Evolutionary conservation across 495 filamentous ascomycete species (phyloP).

Genomic region (Trichocladium antarcticum): DNA sequence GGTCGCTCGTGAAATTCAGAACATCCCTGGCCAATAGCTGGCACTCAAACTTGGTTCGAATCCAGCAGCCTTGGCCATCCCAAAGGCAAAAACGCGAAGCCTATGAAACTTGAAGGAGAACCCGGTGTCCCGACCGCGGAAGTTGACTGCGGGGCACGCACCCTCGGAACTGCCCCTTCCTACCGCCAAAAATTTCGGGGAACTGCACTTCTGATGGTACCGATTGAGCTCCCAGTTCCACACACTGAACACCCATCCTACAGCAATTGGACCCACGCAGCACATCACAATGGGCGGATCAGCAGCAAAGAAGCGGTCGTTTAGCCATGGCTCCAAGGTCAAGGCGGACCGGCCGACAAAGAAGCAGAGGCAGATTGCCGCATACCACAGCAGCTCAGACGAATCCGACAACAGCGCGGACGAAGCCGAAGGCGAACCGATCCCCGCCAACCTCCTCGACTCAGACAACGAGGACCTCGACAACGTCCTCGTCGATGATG

Average conservation of each 20-base stretch:
- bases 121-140: no score
- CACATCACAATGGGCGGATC: slow-evolving; percentile 25
- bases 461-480: slow-evolving; percentile 52
- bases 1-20: no score
- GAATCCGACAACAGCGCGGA: slow-evolving; percentile 25
- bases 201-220: background rate
- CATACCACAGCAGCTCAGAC: slow-evolving; percentile 65
- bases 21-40: no score
- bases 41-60: no score
- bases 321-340: slow-evolving; percentile 44
- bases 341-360: slow-evolving; percentile 47
- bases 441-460: slow-evolving; percentile 55
- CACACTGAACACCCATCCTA: background rate
- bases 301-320: slow-evolving; percentile 23
- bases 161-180: slow-evolving; percentile 9
- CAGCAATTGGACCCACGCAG: slow-evolving; percentile 7
- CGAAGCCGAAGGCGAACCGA: slow-evolving; percentile 46
- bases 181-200: slow-evolving; percentile 33
- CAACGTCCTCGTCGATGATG: slow-evolving; percentile 36
- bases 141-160: slow-evolving; percentile 2
- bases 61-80: no score
- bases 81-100: no score
- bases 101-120: no score
- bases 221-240: background rate
- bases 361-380: slow-evolving; percentile 57